Percentiles rank a stretch among this genome's conserved stretches.
Evolutionary conservation across 169 alveolate genomes (phyloP).

Genomic region (Eimeria zaria): DNA sequence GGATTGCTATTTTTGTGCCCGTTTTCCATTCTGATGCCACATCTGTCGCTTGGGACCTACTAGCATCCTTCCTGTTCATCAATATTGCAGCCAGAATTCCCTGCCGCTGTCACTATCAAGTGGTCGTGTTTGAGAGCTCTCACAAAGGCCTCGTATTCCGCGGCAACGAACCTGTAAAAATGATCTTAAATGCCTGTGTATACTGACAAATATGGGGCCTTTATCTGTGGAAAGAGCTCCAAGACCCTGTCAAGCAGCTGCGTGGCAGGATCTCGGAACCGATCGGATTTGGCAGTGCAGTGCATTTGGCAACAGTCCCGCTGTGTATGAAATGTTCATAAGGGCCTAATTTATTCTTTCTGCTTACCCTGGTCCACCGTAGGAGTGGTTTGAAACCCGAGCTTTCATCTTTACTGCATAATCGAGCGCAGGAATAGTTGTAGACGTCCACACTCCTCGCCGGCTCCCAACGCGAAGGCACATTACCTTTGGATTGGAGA

Average conservation of each 20-base stretch:
- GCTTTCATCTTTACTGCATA: slow-evolving; percentile 89
- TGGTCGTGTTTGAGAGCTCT: slow-evolving; percentile 75
- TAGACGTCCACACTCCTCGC: slow-evolving; percentile 80
- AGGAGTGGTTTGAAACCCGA: slow-evolving; percentile 88
- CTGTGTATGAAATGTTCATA: background rate
- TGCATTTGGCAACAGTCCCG: background rate
- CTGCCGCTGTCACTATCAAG: slow-evolving; percentile 82
- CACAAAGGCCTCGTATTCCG: slow-evolving; percentile 77
- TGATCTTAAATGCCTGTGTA: background rate
- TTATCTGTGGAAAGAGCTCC: background rate
- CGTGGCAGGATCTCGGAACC: too few species aligned
- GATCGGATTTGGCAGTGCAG: background rate
- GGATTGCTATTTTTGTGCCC: background rate
- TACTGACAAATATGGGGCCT: background rate
- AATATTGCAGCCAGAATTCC: slow-evolving; percentile 83
- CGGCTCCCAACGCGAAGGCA: slow-evolving; percentile 83
- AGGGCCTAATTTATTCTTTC: background rate
- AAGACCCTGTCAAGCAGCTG: background rate
- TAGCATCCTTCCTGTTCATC: slow-evolving; percentile 69
- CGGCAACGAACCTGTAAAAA: slow-evolving; percentile 57
- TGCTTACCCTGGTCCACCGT: slow-evolving; percentile 87
- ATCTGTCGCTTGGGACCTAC: background rate
- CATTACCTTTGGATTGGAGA: slow-evolving; percentile 74
- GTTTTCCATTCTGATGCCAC: background rate
- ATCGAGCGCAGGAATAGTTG: slow-evolving; percentile 87